Evolutionary conservation across 352 stramenopile genomes (phyloP).

Genomic region (Phytophthora tubulina): DNA sequence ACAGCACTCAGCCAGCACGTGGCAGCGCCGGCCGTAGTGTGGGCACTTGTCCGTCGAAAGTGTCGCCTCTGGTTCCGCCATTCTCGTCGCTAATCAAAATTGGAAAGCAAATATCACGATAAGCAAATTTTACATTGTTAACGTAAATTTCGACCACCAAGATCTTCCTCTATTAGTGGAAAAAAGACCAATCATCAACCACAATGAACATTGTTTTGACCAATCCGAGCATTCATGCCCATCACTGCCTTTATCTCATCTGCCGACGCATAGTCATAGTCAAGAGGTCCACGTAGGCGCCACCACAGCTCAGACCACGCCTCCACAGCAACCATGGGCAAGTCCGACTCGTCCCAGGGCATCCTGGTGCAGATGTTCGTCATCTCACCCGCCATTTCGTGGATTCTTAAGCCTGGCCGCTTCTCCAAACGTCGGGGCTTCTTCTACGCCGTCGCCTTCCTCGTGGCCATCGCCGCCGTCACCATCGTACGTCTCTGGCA

Average conservation of each 20-base stretch:
- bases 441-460: slow-evolving; percentile 95
- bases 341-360: slow-evolving; percentile 71
- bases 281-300: slow-evolving; percentile 27
- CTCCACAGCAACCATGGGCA: slow-evolving; percentile 40
- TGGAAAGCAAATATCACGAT: not conserved
- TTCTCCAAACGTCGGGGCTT: slow-evolving; percentile 95
- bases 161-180: too few species aligned
- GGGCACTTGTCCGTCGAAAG: slow-evolving; percentile 41
- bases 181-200: too few species aligned
- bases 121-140: not conserved
- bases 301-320: not conserved
- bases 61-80: not conserved
- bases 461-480: slow-evolving; percentile 90
- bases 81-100: slow-evolving; percentile 6
- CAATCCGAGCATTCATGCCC: slow-evolving; percentile 15
- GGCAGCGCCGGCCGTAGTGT: slow-evolving; percentile 73
- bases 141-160: too few species aligned
- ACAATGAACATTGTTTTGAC: not conserved
- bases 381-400: slow-evolving; percentile 92
- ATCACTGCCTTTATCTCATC: slow-evolving; percentile 24
- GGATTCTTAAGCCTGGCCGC: slow-evolving; percentile 95
- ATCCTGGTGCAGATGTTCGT: slow-evolving; percentile 81
- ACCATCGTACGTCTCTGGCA: slow-evolving; percentile 86
- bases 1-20: slow-evolving; percentile 81
- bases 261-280: slow-evolving; percentile 1